Conservation (phyloP, 75 land plant species). For the Sequoiadendron giganteum region DNA sequence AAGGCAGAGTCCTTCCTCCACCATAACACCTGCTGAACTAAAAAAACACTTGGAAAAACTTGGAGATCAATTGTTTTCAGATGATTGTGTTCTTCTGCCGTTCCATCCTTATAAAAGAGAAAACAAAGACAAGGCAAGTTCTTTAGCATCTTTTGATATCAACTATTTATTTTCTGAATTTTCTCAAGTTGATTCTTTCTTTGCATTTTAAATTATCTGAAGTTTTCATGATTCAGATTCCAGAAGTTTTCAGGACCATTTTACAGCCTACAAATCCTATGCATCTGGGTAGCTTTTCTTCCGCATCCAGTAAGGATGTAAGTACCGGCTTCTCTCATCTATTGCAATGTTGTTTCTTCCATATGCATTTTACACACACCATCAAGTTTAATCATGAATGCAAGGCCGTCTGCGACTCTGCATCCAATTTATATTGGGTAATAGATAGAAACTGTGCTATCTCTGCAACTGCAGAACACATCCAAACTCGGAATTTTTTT, state of each 20-base stretch:
- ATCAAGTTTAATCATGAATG: background rate
- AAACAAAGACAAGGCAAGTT: constrained; percentile 51
- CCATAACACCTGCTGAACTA: constrained; percentile 55
- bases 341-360: background rate
- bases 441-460: background rate
- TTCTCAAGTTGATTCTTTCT: background rate
- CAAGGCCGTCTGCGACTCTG: background rate
- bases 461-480: background rate
- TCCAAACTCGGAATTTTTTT: background rate
- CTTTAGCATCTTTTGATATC: background rate
- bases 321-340: constrained; percentile 10
- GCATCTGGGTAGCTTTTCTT: constrained; percentile 44
- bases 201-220: background rate
- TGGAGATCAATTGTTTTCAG: constrained; percentile 66
- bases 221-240: constrained; percentile 31
- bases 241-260: constrained; percentile 47
- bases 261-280: constrained; percentile 36
- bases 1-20: constrained; percentile 58
- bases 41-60: constrained; percentile 60
- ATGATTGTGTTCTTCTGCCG: constrained; percentile 30
- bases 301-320: constrained; percentile 62
- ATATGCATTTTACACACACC: background rate
- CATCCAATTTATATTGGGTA: background rate
- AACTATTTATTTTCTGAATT: background rate
- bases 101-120: constrained; percentile 35